Base-by-base conservation (phyloP, 2,329 filamentous ascomycete species). In the Aulographum hederae region DNA sequence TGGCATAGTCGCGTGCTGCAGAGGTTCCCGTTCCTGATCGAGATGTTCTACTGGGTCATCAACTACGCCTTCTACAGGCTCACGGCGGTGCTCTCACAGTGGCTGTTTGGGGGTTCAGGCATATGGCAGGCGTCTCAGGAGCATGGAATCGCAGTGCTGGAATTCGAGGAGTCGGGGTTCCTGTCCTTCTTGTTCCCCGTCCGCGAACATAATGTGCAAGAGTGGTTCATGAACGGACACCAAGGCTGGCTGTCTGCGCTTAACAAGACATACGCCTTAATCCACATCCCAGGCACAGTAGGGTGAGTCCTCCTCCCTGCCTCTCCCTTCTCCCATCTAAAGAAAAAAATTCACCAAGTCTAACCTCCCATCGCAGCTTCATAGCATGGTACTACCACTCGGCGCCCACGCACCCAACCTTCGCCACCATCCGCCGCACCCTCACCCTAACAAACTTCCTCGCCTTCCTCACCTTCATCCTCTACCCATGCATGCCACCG, bases 31-130 rank as follows among this genome's bases (percentile, higher is more conserved):
- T 78, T 78, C 45, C 49, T 78, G 33, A 62, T 78, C 30, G 73
- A 78, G 49, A 78, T 78, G 70, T 77, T 78, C 48, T 78, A 78
- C 54, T 78, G 73, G 73, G 60, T 65, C 27, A 59, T 78, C 41
- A 76, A 72, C 43, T 67, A 73, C 39, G 57, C 63, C 28, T 71
- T 74, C 45, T 78, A 78, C 52, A 59, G 64, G 23, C 55, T 70
- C 48, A 73, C 69, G 5, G 62, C 65, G 12, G 53, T 61, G 12
- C 47, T 63, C 5, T 62, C 65, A 2, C 57, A 64, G 35, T 48
- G 50, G 30, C 52, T 66, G 33, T 69, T 67, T 35, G 63, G 63
- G 21, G 59, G 61, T 28, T 57, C 58, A 12, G 57, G 56, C 10
- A 61, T 70, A 18, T 69, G 66, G 59, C 54, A 67, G 33, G 57